Evolutionary conservation across 176 grass and related monocot genomes (phyloP).

Genomic region (Alopecurus myosuroides): DNA sequence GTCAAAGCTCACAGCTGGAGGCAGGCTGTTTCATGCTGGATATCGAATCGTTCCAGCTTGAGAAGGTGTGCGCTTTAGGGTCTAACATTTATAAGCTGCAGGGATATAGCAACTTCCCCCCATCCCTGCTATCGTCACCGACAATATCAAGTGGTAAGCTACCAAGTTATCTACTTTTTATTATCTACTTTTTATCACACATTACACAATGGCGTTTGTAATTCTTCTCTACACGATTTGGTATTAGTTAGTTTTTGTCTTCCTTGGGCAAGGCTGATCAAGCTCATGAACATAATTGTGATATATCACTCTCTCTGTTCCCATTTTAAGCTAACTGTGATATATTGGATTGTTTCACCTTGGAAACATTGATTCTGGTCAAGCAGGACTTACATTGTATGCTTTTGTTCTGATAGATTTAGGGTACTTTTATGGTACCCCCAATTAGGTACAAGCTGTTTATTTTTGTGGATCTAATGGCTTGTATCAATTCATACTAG

Average conservation of each 20-base stretch:
- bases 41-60: background rate
- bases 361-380: too few relatives aligned
- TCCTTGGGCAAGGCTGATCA: background rate
- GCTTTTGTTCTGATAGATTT: too few relatives aligned
- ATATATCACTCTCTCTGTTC: background rate
- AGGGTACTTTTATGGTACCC: too few relatives aligned
- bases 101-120: background rate
- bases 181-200: background rate
- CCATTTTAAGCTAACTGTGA: background rate
- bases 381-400: too few relatives aligned
- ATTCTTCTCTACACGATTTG: background rate
- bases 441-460: too few relatives aligned
- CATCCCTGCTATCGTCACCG: background rate
- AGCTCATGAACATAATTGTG: background rate
- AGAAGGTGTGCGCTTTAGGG: background rate
- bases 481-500: too few relatives aligned
- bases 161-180: background rate
- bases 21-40: background rate
- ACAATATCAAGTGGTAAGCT: background rate
- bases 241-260: background rate
- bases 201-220: background rate
- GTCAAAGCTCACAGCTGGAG: background rate
- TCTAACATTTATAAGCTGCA: background rate
- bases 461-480: too few relatives aligned
- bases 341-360: background rate